Evolutionary conservation across 805 yeast species (phyloP), one percentile per base, ranked within the genome.

Genomic region (Candida alai): DNA sequence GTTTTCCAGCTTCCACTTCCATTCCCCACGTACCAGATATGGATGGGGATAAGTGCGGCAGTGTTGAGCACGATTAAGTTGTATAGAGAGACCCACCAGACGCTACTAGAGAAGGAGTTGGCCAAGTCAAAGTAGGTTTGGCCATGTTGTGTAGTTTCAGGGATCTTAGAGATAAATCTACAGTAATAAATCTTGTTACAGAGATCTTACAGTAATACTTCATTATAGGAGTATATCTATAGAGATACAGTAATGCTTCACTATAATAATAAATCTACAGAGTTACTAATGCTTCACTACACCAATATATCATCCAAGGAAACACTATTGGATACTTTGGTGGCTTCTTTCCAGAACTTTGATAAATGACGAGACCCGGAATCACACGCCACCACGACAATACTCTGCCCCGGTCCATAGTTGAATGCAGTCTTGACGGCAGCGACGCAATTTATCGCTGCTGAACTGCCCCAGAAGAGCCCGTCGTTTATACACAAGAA

Each of bases 391-490:
- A 93, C 73, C 13, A 94, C 76, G 4, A 90, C 94, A 15, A 90
- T 77, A 13, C 65, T 74, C 33, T 82, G 74, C 1, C 89, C 89
- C 0, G 80, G 54, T 0, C 70, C 71, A 28, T 52, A 44, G 37
- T 56, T 47, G 60, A 73, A 35, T 34, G 74, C 63, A 6, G 76
- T 60, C 42, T 75, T 67, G 5, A 78, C 73, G 1, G 95, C 95
- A 1, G 95, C 97, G 4, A 86, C 96, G 26, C 96, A 89, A 53
- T 88, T 88, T 17, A 93, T 80, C 0, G 96, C 95, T n/a, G 94
- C 81, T 28, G 95, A 84, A 18, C 94, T 80, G 2, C 98, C 98
- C 51, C 89, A 73, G 56, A 93, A 93, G 12, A 87, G 60, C 0
- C 97, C 98, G 52, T 90, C 98, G 38, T 84, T 69, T 3, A 79